A percentile compares a stretch with the other conserved stretches of the same genome.
phyloP scores from a whole-genome alignment of 768 basidiomycete species.

The Udeniomyces megalosporus region DNA sequence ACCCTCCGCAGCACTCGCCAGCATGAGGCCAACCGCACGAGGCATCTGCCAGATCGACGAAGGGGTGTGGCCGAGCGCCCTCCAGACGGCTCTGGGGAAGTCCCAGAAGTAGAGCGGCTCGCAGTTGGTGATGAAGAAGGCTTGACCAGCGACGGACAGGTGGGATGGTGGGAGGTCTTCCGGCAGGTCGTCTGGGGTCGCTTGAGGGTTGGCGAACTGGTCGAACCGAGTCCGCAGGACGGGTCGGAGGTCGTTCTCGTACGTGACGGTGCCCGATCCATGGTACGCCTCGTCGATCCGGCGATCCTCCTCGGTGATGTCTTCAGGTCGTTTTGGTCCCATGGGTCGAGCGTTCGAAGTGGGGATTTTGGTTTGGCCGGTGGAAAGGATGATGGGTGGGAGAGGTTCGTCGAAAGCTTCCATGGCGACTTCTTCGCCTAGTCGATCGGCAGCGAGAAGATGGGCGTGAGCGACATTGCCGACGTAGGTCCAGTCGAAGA shows the following conservation, averaged over 20 bases:
- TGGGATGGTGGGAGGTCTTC: constrained; percentile 26
- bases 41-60: constrained; percentile 41
- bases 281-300: constrained; percentile 36
- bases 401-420: constrained; percentile 34
- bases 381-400: constrained; percentile 47
- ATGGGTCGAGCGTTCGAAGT: constrained; percentile 66
- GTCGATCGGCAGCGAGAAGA: constrained; percentile 77
- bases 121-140: constrained; percentile 91
- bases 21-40: constrained; percentile 46
- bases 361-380: constrained; percentile 49
- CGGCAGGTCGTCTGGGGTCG: constrained; percentile 37
- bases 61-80: constrained; percentile 39
- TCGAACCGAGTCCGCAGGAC: constrained; percentile 69
- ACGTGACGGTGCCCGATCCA: constrained; percentile 26
- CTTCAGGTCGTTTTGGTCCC: constrained; percentile 49
- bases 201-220: constrained; percentile 39
- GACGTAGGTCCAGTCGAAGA: constrained; percentile 94
- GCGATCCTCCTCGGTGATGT: not conserved
- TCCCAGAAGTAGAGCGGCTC: constrained; percentile 97
- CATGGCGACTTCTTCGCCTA: constrained; percentile 27
- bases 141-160: constrained; percentile 76
- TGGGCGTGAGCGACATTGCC: constrained; percentile 90
- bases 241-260: constrained; percentile 34
- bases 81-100: constrained; percentile 66
- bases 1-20: constrained; percentile 59